Percentiles rank a stretch among this genome's conserved stretches.
Evolutionary conservation across 345 rosid species (phyloP).

Genomic region (Linum lewisii): DNA sequence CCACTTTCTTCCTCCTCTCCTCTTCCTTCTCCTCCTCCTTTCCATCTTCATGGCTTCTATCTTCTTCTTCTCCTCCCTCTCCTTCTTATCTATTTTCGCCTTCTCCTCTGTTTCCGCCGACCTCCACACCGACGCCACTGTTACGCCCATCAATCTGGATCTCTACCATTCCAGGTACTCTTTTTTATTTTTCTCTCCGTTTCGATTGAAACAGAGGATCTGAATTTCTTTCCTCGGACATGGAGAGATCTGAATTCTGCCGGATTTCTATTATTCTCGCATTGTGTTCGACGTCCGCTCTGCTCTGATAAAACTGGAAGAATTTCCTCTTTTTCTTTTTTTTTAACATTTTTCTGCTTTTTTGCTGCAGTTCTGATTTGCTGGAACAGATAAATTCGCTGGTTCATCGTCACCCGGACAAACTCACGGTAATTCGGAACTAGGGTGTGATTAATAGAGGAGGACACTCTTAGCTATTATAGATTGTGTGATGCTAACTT

Average conservation of each 20-base stretch:
- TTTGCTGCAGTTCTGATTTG: constrained; percentile 47
- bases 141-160: constrained; percentile 64
- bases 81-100: constrained; percentile 5
- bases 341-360: not conserved
- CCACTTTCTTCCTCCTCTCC: too few relatives aligned
- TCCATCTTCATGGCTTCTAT: not conserved
- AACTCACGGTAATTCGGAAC: constrained; percentile 40
- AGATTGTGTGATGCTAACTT: not conserved
- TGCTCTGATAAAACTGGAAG: not conserved
- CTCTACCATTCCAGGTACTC: constrained; percentile 69
- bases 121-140: constrained; percentile 21
- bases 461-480: not conserved
- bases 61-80: not conserved
- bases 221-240: too few relatives aligned
- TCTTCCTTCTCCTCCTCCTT: not conserved
- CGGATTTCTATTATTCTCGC: not conserved
- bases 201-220: not conserved
- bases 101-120: constrained; percentile 13
- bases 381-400: constrained; percentile 50
- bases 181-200: not conserved
- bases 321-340: not conserved
- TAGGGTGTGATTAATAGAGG: not conserved
- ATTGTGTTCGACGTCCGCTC: not conserved
- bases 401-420: constrained; percentile 66
- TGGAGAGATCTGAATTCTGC: not conserved